Evolutionary conservation across 2,329 filamentous ascomycete species (phyloP).

Genomic region (Fusarium robinianum): DNA sequence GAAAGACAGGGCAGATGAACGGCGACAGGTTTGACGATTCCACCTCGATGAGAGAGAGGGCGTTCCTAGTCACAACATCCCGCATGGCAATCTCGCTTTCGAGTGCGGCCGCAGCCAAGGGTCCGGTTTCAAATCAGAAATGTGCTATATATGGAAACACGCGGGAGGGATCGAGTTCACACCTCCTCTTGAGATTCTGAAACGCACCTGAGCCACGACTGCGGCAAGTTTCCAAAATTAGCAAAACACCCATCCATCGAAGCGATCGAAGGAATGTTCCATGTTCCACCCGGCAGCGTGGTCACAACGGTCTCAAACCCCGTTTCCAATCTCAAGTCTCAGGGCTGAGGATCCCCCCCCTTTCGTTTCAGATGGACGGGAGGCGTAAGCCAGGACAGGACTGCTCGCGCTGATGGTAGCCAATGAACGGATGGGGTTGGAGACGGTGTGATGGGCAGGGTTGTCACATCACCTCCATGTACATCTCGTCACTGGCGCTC

Average conservation of each 20-base stretch:
- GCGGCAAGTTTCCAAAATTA: conserved; percentile 29
- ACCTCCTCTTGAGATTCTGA: conserved; percentile 1
- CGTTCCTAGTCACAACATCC: conserved; percentile 2
- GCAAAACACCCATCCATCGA: conserved; percentile 30
- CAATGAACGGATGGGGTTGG: conserved; percentile 21
- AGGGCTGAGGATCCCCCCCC: conserved; percentile 21
- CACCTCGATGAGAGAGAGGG: conserved; percentile 4
- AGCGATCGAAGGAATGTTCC: conserved; percentile 22
- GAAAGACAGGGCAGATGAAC: conserved; percentile 9
- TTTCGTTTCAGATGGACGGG: conserved; percentile 36
- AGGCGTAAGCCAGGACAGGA: conserved; percentile 20
- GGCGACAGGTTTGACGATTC: conserved; percentile 15
- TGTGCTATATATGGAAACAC: conserved; percentile 21
- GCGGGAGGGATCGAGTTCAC: no score
- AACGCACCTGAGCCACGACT: conserved; percentile 5
- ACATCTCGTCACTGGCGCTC: conserved; percentile 36
- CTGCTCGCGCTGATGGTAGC: conserved; percentile 19
- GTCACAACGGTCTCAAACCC: conserved; percentile 34
- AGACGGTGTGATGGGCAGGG: conserved; percentile 38
- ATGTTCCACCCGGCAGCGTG: conserved; percentile 32
- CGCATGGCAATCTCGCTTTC: conserved; percentile 7
- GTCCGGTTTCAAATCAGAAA: no score
- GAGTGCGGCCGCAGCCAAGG: no score
- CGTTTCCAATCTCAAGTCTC: conserved; percentile 33
- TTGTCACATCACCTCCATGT: conserved; percentile 38